Conservation (phyloP, 2,329 filamentous ascomycete species). For the Pseudogymnoascus sp. region DNA sequence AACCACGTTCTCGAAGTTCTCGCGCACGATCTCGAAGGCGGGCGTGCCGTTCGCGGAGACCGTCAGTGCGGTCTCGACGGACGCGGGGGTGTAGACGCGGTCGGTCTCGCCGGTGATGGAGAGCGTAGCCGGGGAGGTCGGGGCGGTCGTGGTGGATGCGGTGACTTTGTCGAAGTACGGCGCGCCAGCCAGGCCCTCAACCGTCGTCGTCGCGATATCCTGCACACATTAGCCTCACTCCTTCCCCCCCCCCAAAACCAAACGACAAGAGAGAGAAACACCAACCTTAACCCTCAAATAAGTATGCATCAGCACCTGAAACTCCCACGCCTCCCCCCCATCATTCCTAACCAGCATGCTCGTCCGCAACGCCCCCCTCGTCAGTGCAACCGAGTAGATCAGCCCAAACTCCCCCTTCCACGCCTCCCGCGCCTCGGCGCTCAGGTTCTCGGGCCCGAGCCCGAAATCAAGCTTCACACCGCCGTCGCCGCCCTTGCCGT, state of each 20-base stretch:
- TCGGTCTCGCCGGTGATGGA: constrained; percentile 67
- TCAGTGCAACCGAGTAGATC: constrained; percentile 86
- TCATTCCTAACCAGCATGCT: constrained; percentile 84
- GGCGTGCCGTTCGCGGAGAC: constrained; percentile 56
- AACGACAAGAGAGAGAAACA: constrained; percentile 11
- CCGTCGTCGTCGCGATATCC: constrained; percentile 67
- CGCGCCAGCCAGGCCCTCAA: constrained; percentile 69
- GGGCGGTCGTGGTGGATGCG: constrained; percentile 42
- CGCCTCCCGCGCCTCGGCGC: constrained; percentile 55
- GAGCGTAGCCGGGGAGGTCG: constrained; percentile 50
- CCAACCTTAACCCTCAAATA: constrained; percentile 75
- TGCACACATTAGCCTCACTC: constrained; percentile 30
- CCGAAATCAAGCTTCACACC: constrained; percentile 95
- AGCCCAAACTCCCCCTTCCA: constrained; percentile 87
- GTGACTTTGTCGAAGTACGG: constrained; percentile 80
- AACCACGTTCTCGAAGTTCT: constrained; percentile 80
- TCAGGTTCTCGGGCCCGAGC: constrained; percentile 64
- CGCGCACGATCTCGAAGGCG: constrained; percentile 66
- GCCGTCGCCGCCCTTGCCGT: constrained; percentile 44
- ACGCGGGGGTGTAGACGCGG: constrained; percentile 70
- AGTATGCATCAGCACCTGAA: constrained; percentile 84
- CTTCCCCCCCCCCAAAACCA: background rate
- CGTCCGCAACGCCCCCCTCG: constrained; percentile 65
- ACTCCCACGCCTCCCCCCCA: constrained; percentile 73
- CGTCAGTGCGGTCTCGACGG: constrained; percentile 49